phyloP scores from a whole-genome alignment of 2,329 filamentous ascomycete species.

The Exophiala alcalophila region DNA sequence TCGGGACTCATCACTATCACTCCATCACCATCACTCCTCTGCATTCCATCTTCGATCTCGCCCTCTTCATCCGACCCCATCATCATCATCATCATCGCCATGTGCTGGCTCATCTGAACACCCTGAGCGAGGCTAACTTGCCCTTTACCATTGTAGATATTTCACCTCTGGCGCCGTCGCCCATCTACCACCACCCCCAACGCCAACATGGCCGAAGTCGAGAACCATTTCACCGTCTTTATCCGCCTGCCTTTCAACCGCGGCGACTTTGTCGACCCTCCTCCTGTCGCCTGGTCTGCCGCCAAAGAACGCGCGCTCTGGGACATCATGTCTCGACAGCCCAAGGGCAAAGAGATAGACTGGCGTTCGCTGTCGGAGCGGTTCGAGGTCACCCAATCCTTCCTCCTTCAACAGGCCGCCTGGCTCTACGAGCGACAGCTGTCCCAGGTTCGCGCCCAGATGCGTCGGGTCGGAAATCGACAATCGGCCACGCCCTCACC shows the following conservation, averaged over 20 bases:
- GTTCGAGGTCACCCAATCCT: constrained; percentile 82
- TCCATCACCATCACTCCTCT: constrained; percentile 1
- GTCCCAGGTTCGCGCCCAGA: constrained; percentile 83
- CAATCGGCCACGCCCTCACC: constrained; percentile 45
- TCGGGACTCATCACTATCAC: no score
- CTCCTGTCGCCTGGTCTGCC: constrained; percentile 82
- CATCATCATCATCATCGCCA: constrained; percentile 3
- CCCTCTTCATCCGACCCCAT: constrained; percentile 4
- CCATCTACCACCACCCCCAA: not conserved
- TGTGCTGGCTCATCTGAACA: not conserved
- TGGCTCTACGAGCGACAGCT: constrained; percentile 91
- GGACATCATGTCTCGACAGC: constrained; percentile 77
- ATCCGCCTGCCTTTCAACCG: constrained; percentile 86
- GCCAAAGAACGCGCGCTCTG: constrained; percentile 84
- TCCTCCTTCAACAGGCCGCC: constrained; percentile 87
- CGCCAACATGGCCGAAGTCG: constrained; percentile 24
- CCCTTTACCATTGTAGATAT: not conserved
- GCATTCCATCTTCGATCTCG: not conserved
- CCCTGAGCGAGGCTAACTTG: not conserved
- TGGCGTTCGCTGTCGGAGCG: constrained; percentile 66
- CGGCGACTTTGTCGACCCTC: constrained; percentile 85
- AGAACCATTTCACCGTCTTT: constrained; percentile 64
- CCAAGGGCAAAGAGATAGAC: constrained; percentile 74
- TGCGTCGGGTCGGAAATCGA: constrained; percentile 60
- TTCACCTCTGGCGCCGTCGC: not conserved